Evolutionary conservation across 169 alveolate species (phyloP).

Genomic region (Cryptosporidium parvum): DNA sequence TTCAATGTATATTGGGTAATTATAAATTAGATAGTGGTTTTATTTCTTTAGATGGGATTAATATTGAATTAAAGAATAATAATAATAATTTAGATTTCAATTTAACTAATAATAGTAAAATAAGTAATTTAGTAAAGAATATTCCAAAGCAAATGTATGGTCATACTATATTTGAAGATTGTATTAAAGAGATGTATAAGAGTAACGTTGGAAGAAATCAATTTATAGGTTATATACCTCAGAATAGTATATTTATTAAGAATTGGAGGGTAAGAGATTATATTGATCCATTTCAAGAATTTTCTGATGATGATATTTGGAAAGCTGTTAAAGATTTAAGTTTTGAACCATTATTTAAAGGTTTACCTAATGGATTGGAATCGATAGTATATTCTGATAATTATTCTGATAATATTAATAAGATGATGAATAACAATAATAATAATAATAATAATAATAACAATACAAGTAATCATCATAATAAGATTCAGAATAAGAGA

Average conservation of each 20-base stretch:
- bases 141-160: not conserved
- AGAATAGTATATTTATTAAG: conserved; percentile 45
- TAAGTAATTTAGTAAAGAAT: not conserved
- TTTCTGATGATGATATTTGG: conserved; percentile 50
- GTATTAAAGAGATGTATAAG: not conserved
- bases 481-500: not conserved
- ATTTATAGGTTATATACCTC: conserved; percentile 56
- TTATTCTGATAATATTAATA: conserved; percentile 9
- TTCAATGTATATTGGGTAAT: conserved; percentile 69
- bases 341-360: conserved; percentile 33
- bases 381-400: conserved; percentile 37
- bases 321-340: conserved; percentile 39
- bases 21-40: conserved; percentile 54
- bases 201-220: not conserved
- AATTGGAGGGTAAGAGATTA: conserved; percentile 71
- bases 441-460: not conserved
- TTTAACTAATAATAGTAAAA: not conserved
- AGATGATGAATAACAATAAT: not conserved
- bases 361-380: conserved; percentile 41
- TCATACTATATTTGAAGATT: conserved; percentile 13
- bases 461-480: too few relatives aligned
- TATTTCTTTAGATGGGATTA: conserved; percentile 22
- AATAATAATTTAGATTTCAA: not conserved
- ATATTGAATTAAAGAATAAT: conserved; percentile 1
- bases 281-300: conserved; percentile 52